Evolutionary conservation across 257 asterid genomes (phyloP), one percentile per base, ranked within the genome.

Genomic region (Linaria vulgaris): DNA sequence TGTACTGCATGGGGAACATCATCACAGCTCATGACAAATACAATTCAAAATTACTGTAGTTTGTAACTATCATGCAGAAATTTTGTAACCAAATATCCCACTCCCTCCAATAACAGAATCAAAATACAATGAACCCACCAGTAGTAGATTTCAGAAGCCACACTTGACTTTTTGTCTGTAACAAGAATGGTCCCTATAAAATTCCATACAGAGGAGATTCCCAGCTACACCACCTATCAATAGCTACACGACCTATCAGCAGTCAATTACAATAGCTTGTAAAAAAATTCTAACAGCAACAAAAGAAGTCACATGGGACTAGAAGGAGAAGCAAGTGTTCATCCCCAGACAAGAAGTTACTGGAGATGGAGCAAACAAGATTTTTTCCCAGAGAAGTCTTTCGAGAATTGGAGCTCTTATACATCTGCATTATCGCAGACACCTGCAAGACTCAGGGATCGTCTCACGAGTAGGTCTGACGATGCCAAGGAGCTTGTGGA

Each of bases 361-460:
- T 83, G 90, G 87, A 78, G 90, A 74, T 83, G 77, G 74, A 81
- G 83, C 83, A 83, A 83, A 46, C 83, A 79, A 47, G 87, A 81
- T 23, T 83, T 83, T 44, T 79, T 76, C 77, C 90, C 85, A 0
- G 85, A 79, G 56, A 57, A 78, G 24, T 83, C 87, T 14, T 83
- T 81, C 44, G 61, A 78, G 38, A 72, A 60, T 30, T 83, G 83
- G 87, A 59, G 58, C 50, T 64, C 81, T 59, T 83, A 83, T 54
- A 21, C 21, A 10, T 67, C 67, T 19, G 85, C 87, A 59, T 70
- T 83, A 13, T 72, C 79, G 0, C 79, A 78, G 24, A 83, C 83
- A 43, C 27, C 61, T 5, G 13, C 78, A 57, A 41, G 87, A 56
- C 59, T 83, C 73, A 80, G 59, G 72, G 87, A 83, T 61, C 87